Evolutionary conservation across 495 filamentous ascomycete species (phyloP).

Genomic region (Chaetomium cochliodes): DNA sequence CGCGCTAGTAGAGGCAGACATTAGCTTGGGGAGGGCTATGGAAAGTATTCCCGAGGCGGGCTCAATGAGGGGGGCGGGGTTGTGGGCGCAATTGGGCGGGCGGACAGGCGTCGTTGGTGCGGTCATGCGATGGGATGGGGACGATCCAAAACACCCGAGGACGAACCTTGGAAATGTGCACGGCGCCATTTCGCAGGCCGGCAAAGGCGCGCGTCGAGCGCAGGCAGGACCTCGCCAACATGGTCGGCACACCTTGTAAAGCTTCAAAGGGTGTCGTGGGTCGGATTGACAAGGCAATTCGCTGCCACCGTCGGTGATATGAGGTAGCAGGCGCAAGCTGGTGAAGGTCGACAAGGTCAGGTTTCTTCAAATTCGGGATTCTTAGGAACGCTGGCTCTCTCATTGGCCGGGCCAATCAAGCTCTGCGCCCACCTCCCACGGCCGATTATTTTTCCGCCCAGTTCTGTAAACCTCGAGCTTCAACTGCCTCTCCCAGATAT

Average conservation of each 20-base stretch:
- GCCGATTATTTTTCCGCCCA: conserved; percentile 32
- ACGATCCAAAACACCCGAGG: neutral
- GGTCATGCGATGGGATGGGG: conserved; percentile 19
- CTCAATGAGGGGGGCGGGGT: conserved; percentile 10
- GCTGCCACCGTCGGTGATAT: conserved; percentile 40
- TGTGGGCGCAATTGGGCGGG: conserved; percentile 23
- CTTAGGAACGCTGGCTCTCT: conserved; percentile 39
- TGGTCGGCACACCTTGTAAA: conserved; percentile 56
- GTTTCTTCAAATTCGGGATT: conserved; percentile 42
- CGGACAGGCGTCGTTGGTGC: conserved; percentile 19
- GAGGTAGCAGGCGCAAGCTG: conserved; percentile 30
- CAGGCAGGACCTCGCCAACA: conserved; percentile 84
- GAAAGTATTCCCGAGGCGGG: conserved; percentile 7
- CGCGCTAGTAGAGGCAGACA: conserved; percentile 50
- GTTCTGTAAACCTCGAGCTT: neutral
- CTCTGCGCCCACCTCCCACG: conserved; percentile 16
- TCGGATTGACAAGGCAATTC: conserved; percentile 43
- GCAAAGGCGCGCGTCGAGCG: conserved; percentile 76
- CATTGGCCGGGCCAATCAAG: conserved; percentile 33
- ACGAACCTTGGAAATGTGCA: conserved; percentile 58
- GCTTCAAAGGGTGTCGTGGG: conserved; percentile 39
- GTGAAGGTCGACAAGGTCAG: conserved; percentile 36
- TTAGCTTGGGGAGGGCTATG: conserved; percentile 25
- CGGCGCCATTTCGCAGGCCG: conserved; percentile 62
- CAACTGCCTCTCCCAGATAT: neutral